These are phyloP conservation scores for Umbelopsis isabellina DNA, from an alignment of 192 early-diverging fungal genomes.

Conservation along the genomic window DNA sequence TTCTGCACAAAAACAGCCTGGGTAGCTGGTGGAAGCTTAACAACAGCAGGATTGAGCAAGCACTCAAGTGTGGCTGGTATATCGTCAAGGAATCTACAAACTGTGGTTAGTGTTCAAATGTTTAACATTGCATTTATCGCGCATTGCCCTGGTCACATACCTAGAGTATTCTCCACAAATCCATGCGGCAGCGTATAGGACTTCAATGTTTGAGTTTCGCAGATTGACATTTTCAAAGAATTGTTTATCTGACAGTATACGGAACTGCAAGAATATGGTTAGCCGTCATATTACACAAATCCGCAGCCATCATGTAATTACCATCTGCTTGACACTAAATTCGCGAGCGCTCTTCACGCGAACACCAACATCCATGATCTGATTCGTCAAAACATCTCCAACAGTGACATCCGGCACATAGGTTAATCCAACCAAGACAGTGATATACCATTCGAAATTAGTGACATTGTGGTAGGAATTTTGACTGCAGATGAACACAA, in stretches of 20 bases:
- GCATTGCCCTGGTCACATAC: conserved; percentile 36
- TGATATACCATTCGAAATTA: conserved; percentile 97
- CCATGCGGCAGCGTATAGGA: conserved; percentile 89
- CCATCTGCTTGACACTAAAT: conserved; percentile 77
- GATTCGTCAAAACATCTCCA: conserved; percentile 66
- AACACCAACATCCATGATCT: conserved; percentile 89
- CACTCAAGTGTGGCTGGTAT: conserved; percentile 42
- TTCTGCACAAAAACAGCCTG: conserved; percentile 75
- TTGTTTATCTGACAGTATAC: conserved; percentile 66
- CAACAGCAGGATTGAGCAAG: conserved; percentile 46
- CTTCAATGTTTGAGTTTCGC: conserved; percentile 67
- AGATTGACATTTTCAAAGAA: conserved; percentile 62
- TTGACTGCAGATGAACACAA: conserved; percentile 81
- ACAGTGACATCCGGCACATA: conserved; percentile 78
- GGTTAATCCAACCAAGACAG: conserved; percentile 77
- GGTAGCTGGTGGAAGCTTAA: conserved; percentile 56
- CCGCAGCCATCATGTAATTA: conserved; percentile 25
- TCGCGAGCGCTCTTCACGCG: conserved; percentile 84
- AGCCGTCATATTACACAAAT: neutral
- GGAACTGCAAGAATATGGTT: conserved; percentile 47
- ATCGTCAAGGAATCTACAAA: conserved; percentile 40
- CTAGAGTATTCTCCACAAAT: conserved; percentile 87
- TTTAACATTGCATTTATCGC: conserved; percentile 2
- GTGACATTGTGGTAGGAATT: conserved; percentile 83
- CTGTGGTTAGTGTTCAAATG: no score